Conservation (phyloP, 805 yeast genomes). For the Sugiyamaella valdiviana region DNA sequence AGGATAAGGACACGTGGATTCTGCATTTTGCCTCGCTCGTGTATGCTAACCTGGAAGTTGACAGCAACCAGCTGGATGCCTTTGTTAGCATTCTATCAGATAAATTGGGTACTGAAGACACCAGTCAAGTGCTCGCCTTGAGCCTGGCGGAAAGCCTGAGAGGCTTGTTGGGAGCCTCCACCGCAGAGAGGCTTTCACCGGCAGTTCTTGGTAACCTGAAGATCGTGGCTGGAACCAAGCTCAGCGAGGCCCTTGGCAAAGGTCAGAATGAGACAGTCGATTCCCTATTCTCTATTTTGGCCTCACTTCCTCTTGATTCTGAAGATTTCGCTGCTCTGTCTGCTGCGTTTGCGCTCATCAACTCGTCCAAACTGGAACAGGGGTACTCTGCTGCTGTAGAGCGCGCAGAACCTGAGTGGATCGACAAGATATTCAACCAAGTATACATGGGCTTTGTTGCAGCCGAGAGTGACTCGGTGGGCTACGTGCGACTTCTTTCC, state of each 20-base stretch:
- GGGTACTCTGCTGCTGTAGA: not conserved
- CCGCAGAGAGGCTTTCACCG: not conserved
- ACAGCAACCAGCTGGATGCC: not conserved
- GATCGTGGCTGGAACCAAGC: not conserved
- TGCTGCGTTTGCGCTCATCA: not conserved
- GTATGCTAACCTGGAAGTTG: not conserved
- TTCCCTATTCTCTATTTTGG: too few species aligned
- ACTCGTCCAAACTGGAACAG: not conserved
- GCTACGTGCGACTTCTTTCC: not conserved
- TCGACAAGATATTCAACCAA: not conserved
- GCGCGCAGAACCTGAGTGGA: not conserved
- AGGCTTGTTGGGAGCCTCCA: not conserved
- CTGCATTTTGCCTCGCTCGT: not conserved
- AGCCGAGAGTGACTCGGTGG: too few species aligned
- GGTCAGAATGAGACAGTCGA: too few species aligned
- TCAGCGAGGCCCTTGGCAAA: not conserved
- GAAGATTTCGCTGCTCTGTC: not conserved
- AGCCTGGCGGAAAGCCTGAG: not conserved
- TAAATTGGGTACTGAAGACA: not conserved
- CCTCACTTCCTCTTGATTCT: too few species aligned
- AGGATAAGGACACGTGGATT: not conserved
- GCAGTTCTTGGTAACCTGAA: not conserved
- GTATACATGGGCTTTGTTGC: constrained; percentile 1
- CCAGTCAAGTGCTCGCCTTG: too few species aligned
- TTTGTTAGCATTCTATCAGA: not conserved